phyloP scores from a whole-genome alignment of 2,329 filamentous ascomycete species.

The Sphaerostilbella broomeana region DNA sequence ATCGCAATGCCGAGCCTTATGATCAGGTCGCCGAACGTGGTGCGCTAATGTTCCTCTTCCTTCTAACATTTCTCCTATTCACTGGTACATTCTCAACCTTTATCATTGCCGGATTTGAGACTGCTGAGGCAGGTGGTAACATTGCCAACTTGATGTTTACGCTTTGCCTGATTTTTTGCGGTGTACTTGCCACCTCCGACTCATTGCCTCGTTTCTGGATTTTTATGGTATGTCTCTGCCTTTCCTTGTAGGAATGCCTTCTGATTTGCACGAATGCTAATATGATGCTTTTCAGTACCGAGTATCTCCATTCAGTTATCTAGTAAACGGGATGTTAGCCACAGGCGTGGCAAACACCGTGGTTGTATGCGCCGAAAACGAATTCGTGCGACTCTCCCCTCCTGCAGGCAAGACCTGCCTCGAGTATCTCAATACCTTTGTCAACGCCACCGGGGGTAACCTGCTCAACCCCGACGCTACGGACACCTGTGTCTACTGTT shows the following conservation, averaged over 20 bases:
- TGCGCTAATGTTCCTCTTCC: constrained; percentile 70
- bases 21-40: constrained; percentile 61
- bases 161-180: constrained; percentile 67
- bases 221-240: constrained; percentile 49
- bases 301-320: constrained; percentile 75
- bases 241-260: neutral
- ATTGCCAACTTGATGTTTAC: constrained; percentile 70
- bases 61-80: constrained; percentile 71
- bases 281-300: constrained; percentile 45
- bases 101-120: constrained; percentile 68
- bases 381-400: constrained; percentile 62
- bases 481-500: constrained; percentile 49
- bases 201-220: constrained; percentile 70
- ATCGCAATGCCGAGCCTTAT: constrained; percentile 59
- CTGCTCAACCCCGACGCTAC: constrained; percentile 44
- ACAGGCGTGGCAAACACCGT: constrained; percentile 60
- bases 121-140: constrained; percentile 68
- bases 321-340: constrained; percentile 65
- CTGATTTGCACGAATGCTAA: neutral
- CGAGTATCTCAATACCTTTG: constrained; percentile 50
- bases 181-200: constrained; percentile 60
- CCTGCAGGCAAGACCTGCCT: constrained; percentile 50
- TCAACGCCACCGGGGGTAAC: constrained; percentile 43
- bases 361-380: constrained; percentile 62
- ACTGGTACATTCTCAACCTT: constrained; percentile 75